A percentile compares a stretch with the other conserved stretches of the same genome.
phyloP scores from a whole-genome alignment of 2,329 filamentous ascomycete species.

The Arthrobotrys pseudoclavata region DNA sequence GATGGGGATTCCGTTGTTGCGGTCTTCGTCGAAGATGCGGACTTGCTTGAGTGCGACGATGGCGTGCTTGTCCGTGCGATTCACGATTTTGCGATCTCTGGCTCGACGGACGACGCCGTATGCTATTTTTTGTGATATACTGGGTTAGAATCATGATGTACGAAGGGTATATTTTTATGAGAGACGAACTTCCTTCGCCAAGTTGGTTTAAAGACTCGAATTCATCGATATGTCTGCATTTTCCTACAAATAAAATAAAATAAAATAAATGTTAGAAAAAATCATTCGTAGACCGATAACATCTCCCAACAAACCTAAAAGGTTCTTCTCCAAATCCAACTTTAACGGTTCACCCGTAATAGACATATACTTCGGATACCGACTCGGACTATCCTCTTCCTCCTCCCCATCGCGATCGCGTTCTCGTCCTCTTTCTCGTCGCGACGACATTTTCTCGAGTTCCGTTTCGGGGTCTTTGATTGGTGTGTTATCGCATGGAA shows the following conservation, averaged over 20 bases:
- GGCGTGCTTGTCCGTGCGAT: conserved; percentile 54
- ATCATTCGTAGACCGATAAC: background rate
- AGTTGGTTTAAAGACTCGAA: conserved; percentile 65
- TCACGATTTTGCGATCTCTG: conserved; percentile 63
- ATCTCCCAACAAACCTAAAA: conserved; percentile 46
- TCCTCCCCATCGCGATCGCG: conserved; percentile 31
- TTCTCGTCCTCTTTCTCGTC: conserved; percentile 43
- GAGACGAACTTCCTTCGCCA: conserved; percentile 65
- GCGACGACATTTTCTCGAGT: conserved; percentile 25
- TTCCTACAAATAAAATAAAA: conserved; percentile 62
- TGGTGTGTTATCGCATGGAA: conserved; percentile 7
- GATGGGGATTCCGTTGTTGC: conserved; percentile 65
- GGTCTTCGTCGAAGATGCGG: conserved; percentile 65
- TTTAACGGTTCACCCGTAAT: conserved; percentile 52
- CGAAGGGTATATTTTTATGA: background rate
- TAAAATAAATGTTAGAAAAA: background rate
- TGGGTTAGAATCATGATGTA: conserved; percentile 20
- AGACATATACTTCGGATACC: conserved; percentile 55
- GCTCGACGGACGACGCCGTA: conserved; percentile 66
- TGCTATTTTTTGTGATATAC: conserved; percentile 51
- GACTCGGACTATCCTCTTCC: conserved; percentile 32
- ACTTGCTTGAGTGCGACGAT: conserved; percentile 66
- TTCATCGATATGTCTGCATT: conserved; percentile 64
- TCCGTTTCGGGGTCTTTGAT: conserved; percentile 1
- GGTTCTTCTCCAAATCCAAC: conserved; percentile 45